Evolutionary conservation across 768 basidiomycete species (phyloP).

Genomic region (Pulveroboletus frians): DNA sequence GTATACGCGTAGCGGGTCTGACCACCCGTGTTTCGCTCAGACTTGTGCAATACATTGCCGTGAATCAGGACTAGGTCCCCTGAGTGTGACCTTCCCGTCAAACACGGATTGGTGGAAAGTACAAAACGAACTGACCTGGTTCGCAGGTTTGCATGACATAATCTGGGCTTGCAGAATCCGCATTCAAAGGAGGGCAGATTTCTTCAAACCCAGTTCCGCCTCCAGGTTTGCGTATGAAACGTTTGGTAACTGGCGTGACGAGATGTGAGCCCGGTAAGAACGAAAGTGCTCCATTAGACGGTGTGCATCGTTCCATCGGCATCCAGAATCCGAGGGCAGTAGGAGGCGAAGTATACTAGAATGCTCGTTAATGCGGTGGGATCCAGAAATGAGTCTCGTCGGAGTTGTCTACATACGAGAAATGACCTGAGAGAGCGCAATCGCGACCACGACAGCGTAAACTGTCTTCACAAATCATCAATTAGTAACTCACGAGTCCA

Average conservation of each 20-base stretch:
- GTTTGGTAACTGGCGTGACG: conserved; percentile 64
- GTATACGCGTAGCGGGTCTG: conserved; percentile 91
- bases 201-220: conserved; percentile 85
- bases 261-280: conserved; percentile 91
- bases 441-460: not conserved
- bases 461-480: not conserved
- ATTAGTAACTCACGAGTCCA: conserved; percentile 70
- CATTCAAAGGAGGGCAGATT: conserved; percentile 35
- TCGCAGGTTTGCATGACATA: conserved; percentile 69
- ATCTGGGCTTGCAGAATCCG: conserved; percentile 20
- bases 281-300: conserved; percentile 76
- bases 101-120: not conserved
- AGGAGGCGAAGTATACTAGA: conserved; percentile 86
- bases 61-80: conserved; percentile 94
- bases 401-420: conserved; percentile 43
- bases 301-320: conserved; percentile 84
- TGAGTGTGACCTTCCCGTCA: conserved; percentile 18
- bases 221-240: conserved; percentile 72
- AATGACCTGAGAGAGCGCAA: conserved; percentile 50
- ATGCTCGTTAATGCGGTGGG: conserved; percentile 1
- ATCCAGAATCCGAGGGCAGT: conserved; percentile 97
- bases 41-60: conserved; percentile 88
- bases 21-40: conserved; percentile 75
- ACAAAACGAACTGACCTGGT: conserved; percentile 46
- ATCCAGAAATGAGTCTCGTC: not conserved